Conservation (phyloP, 148 eudicot genomes). For the Polygonum aviculare region DNA sequence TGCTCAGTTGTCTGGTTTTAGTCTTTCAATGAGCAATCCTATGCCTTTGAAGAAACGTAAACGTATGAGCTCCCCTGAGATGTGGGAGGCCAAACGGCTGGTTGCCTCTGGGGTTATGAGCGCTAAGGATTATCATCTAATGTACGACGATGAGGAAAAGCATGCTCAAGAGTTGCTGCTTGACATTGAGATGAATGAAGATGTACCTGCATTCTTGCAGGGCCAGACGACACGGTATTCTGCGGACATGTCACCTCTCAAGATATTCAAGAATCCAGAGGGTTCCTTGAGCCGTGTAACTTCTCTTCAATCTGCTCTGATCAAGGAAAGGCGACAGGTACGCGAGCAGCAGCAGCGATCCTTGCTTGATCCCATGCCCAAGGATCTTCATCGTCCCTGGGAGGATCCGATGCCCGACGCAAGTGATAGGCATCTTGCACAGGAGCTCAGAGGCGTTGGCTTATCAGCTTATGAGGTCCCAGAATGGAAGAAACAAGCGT, state of each 20-base stretch:
- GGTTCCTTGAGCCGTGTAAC: conserved; percentile 24
- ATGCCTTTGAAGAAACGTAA: conserved; percentile 63
- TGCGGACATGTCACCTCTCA: conserved; percentile 85
- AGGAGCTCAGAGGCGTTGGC: conserved; percentile 92
- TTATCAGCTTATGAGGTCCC: conserved; percentile 91
- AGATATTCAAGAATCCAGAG: conserved; percentile 19
- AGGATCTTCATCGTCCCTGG: conserved; percentile 96
- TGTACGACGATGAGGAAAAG: conserved; percentile 77
- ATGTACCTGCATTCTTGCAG: conserved; percentile 68
- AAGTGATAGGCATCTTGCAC: conserved; percentile 15
- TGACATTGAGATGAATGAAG: conserved; percentile 84
- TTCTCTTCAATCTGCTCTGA: conserved; percentile 73
- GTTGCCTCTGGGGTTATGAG: conserved; percentile 77
- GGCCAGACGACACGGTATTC: conserved; percentile 60
- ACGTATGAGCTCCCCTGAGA: conserved; percentile 86
- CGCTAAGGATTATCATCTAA: conserved; percentile 47
- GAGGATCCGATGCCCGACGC: conserved; percentile 98
- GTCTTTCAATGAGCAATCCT: conserved; percentile 74
- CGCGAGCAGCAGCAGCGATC: conserved; percentile 76
- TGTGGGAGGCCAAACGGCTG: conserved; percentile 84
- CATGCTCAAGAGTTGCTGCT: conserved; percentile 68
- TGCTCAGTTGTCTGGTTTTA: conserved; percentile 56
- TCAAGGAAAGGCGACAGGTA: conserved; percentile 84
- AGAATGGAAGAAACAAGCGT: conserved; percentile 95
- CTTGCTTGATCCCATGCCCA: conserved; percentile 85